Base-by-base conservation (phyloP, 257 asterid species). In the Datura wrightii region DNA sequence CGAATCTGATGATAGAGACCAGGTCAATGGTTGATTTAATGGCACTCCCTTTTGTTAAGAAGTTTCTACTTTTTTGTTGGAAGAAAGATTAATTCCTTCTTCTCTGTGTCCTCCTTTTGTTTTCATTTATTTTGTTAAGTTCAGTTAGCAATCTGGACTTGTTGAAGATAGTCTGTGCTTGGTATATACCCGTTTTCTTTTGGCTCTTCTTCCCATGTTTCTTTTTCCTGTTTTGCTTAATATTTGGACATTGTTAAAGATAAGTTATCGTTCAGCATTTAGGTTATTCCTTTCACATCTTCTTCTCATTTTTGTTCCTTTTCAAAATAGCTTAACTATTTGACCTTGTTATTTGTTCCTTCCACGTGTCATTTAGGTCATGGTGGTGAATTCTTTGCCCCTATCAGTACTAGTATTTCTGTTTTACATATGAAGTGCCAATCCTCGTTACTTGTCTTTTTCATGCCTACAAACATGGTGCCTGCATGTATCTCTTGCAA, bases 11-110 rank as follows among this genome's bases (percentile, higher is more conserved):
- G 82, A 72, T 83, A 85, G 78, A 85, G 60, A 67, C 36, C 86
- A 84, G 90, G 91, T 89, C 55, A 83, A 79, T 80, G 24, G 80
- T 85, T 83, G 44, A 48, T 31, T 44, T 70, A 59, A 44, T 78
- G 65, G 59, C 34, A 60, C 44, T 9, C 56, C 5, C 44, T 15
- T 34, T 52, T 7, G 19, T 60, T 5, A 34, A 66, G 36, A 58
- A 42, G 16, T 42, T 18, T 39, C 5, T 18, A 18, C 10, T 10
- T 18, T 83, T 37, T 13, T 50, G 34, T 60, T 52, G 52, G 79
- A 70, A 50, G 13, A 50, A 37, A 50, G 37, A 52, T 7, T 50
- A 13, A 50, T 76, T 53, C 4, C 44, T 14, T 31, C 44, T 52
- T 56, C 42, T 1, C 19, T 24, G 19, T 72, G 3, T 74, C n/a